Percentiles rank a stretch among this genome's conserved stretches.
Conservation (phyloP, 441 rosid species). For the Croton setiger region DNA sequence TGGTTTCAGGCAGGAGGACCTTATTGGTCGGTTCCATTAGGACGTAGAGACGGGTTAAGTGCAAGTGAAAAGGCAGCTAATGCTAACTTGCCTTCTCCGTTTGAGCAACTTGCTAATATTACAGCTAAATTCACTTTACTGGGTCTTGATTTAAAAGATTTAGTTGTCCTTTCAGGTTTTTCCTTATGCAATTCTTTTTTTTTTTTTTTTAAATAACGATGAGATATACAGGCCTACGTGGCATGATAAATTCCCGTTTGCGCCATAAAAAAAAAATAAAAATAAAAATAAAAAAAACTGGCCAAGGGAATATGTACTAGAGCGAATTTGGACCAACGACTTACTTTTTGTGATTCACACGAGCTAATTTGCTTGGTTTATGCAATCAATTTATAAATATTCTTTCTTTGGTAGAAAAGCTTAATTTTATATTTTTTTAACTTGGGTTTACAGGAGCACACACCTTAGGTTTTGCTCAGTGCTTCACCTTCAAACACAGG, state of each 20-base stretch:
- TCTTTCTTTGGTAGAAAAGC: too few relatives aligned
- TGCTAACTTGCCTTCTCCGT: conserved; percentile 62
- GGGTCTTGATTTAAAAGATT: conserved; percentile 79
- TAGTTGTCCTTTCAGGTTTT: conserved; percentile 81
- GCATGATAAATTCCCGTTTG: background rate
- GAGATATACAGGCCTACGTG: too few relatives aligned
- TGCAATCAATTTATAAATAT: too few relatives aligned
- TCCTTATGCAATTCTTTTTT: too few relatives aligned
- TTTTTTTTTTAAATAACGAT: too few relatives aligned
- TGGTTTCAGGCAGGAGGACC: conserved; percentile 68
- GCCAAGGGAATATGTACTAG: too few relatives aligned
- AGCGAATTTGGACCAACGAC: too few relatives aligned
- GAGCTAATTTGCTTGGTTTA: too few relatives aligned
- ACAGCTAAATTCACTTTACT: conserved; percentile 64
- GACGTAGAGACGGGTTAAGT: conserved; percentile 56
- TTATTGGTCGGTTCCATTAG: conserved; percentile 57
- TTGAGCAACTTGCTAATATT: conserved; percentile 58
- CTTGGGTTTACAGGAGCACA: conserved; percentile 65
- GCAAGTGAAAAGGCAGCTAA: conserved; percentile 66
- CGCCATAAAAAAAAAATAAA: too few relatives aligned
- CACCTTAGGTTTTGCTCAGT: conserved; percentile 80
- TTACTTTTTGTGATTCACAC: too few relatives aligned
- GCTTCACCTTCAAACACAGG: conserved; percentile 69
- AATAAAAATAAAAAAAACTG: too few relatives aligned
- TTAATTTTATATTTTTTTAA: background rate